Evolutionary conservation across 2,329 filamentous ascomycete species (phyloP).

Genomic region (Aspergillus awamori): DNA sequence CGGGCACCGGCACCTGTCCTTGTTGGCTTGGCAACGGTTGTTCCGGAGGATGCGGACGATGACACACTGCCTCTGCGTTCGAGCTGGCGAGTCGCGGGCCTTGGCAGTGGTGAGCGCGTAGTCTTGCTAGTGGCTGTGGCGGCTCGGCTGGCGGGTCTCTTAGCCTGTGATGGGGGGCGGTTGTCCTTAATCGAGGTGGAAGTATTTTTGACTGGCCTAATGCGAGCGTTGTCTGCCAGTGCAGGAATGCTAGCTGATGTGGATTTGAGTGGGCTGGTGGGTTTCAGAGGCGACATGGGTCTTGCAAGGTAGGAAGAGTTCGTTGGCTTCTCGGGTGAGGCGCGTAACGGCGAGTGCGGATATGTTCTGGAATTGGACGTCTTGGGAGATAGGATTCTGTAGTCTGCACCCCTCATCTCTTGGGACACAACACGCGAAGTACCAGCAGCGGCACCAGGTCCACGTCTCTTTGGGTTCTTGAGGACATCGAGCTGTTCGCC

Average conservation of each 20-base stretch:
- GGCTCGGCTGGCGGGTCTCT: conserved; percentile 34
- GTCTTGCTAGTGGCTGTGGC: conserved; percentile 32
- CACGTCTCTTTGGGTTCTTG: conserved; percentile 71
- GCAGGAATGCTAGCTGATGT: conserved; percentile 25
- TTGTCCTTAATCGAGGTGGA: conserved; percentile 32
- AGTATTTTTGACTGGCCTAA: conserved; percentile 29
- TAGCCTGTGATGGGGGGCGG: conserved; percentile 32
- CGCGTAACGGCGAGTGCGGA: conserved; percentile 58
- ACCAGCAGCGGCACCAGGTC: conserved; percentile 41
- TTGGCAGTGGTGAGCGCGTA: conserved; percentile 34
- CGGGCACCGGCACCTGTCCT: conserved; percentile 32
- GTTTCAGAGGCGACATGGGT: conserved; percentile 66
- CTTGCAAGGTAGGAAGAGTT: conserved; percentile 61
- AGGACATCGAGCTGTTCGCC: conserved; percentile 50
- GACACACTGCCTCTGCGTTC: conserved; percentile 43
- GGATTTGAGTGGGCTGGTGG: conserved; percentile 44
- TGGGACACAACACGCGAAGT: conserved; percentile 47
- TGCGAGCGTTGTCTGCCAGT: conserved; percentile 20
- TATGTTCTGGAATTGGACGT: conserved; percentile 76
- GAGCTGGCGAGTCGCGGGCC: conserved; percentile 44
- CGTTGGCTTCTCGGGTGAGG: conserved; percentile 45
- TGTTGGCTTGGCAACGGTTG: conserved; percentile 40
- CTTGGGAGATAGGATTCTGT: conserved; percentile 74
- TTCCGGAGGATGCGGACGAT: conserved; percentile 43
- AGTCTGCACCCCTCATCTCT: conserved; percentile 50